Percentiles rank a stretch among this genome's conserved stretches.
These are phyloP conservation scores for Xylariaceae sp. DNA, from an alignment of 2,329 filamentous ascomycete species.

Conservation along the genomic window DNA sequence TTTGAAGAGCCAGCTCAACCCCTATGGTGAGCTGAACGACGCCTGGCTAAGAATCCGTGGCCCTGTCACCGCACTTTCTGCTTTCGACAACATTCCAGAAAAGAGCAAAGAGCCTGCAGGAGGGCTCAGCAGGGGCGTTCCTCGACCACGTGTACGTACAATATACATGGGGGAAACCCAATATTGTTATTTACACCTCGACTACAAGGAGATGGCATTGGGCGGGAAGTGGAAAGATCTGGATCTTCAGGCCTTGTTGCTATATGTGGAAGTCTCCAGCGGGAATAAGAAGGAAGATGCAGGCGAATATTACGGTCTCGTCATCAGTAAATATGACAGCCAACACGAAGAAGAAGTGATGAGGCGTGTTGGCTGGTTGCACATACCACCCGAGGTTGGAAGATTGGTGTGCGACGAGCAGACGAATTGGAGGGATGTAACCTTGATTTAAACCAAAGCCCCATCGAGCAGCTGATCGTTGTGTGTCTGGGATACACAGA, in stretches of 20 bases:
- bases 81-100: background rate
- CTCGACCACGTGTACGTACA: background rate
- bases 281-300: background rate
- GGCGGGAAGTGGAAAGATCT: background rate
- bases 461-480: no score
- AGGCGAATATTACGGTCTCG: background rate
- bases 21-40: constrained; percentile 14
- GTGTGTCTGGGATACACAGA: no score
- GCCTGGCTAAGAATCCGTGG: constrained; percentile 18
- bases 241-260: background rate
- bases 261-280: background rate
- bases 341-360: no score
- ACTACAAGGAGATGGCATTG: background rate
- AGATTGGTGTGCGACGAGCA: no score
- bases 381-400: no score
- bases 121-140: background rate
- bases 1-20: constrained; percentile 10
- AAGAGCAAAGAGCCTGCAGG: background rate
- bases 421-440: no score
- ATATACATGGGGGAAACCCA: background rate
- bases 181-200: background rate
- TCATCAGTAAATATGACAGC: background rate
- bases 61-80: constrained; percentile 3
- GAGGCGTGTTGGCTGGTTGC: no score
- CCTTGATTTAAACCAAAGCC: no score